phyloP scores from a whole-genome alignment of 1,139 yeast genomes.

The Debaryomycetaceae sp. region DNA sequence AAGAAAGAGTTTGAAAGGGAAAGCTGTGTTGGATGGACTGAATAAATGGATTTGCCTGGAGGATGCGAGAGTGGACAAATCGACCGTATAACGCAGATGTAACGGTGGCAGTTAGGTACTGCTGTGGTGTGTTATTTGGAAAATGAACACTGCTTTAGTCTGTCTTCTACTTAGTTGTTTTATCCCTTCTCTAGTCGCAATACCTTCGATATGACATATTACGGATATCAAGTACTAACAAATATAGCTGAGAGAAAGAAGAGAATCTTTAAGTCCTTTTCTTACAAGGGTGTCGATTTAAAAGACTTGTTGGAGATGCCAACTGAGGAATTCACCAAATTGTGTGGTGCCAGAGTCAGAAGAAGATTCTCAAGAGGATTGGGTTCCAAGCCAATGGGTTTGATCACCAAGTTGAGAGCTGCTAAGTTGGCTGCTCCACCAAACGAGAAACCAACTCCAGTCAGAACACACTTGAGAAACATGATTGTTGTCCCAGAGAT shows the following conservation, averaged over 20 bases:
- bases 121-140: not conserved
- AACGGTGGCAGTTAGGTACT: not conserved
- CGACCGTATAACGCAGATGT: too few relatives aligned
- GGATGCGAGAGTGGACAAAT: too few relatives aligned
- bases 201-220: not conserved
- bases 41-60: too few relatives aligned
- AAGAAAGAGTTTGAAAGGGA: too few relatives aligned
- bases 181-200: not conserved
- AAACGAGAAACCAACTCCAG: conserved; percentile 96
- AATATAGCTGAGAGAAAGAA: conserved; percentile 65
- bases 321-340: conserved; percentile 95
- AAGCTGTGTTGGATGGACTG: too few relatives aligned
- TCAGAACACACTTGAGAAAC: conserved; percentile 99
- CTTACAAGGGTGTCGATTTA: conserved; percentile 98
- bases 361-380: conserved; percentile 99
- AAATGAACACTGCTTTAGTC: not conserved
- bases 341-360: conserved; percentile 98
- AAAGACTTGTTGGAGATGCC: conserved; percentile 90
- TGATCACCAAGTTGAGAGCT: conserved; percentile 96
- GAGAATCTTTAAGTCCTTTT: conserved; percentile 95
- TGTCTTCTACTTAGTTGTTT: not conserved
- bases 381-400: conserved; percentile 93
- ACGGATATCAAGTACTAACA: conserved; percentile 24
- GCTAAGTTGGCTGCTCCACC: conserved; percentile 91
- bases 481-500: conserved; percentile 99